Base-by-base conservation (phyloP, 768 basidiomycete species). In the Leccinum variicolor region DNA sequence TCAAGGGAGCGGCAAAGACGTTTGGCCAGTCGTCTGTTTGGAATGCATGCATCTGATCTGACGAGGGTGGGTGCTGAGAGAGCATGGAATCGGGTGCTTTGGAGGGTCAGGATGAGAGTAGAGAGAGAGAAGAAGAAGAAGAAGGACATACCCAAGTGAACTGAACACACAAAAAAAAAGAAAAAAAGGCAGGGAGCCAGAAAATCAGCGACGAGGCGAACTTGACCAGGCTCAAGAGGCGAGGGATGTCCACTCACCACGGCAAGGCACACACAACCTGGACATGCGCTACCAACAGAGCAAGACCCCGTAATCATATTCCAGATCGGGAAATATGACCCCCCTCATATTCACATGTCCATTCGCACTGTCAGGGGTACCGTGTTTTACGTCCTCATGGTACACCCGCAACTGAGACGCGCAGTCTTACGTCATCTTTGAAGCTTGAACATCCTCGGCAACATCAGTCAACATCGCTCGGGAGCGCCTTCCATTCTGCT, bases 1-100 rank as follows among this genome's bases (percentile, higher is more conserved):
- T 79, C 51, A 89, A 75, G 2, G 89, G 83, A 4, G 80, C 68
- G n/a, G 86, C 75, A 69, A 87, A 87, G 19, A 87, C 53, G 62
- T 77, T 74, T 25, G 70, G 73, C 88, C 88, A 90, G 33, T 79
- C 77, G n/a, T 68, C 68, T 54, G 56, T 63, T 6, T 64, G 49
- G 50, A 69, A 23, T 9, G 70, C 11, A 1, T 70, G 70, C 66
- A 68, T 72, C 31, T 28, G 61, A 67, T 71, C 64, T 48, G 58
- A 8, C 8, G 51, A 33, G 47, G 39, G 39, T 11, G 59, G 19
- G n/a, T 53, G 53, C 15, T 63, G 62, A 21, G 46, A 59, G 48
- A 64, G 63, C 65, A 67, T 65, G 47, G 45, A 19, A 53, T 53
- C 58, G 54, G 52, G 9, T 47, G 7, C 8, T 25, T 21, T 23